Percentiles rank a stretch among this genome's conserved stretches.
phyloP scores from a whole-genome alignment of 2,329 filamentous ascomycete genomes.

The Endocalyx cinctus region DNA sequence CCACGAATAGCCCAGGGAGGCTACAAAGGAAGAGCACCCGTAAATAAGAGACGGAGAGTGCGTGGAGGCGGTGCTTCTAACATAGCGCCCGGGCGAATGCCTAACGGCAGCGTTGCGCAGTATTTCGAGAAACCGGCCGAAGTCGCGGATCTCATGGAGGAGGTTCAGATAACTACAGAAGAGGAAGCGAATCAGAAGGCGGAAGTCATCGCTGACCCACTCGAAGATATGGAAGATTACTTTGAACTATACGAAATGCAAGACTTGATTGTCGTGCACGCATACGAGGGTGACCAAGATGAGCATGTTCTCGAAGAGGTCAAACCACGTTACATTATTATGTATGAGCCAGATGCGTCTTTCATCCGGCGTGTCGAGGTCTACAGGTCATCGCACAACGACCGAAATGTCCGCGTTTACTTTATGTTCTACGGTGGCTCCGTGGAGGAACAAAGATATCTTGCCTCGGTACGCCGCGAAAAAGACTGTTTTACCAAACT shows the following conservation, averaged over 20 bases:
- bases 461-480: slow-evolving; percentile 84
- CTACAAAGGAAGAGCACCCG: slow-evolving; percentile 60
- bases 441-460: slow-evolving; percentile 91
- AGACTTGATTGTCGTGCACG: slow-evolving; percentile 82
- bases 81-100: slow-evolving; percentile 55
- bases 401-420: slow-evolving; percentile 85
- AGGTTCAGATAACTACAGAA: slow-evolving; percentile 77
- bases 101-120: slow-evolving; percentile 69
- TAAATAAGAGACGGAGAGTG: slow-evolving; percentile 81
- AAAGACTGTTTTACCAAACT: slow-evolving; percentile 94
- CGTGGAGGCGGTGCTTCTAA: slow-evolving; percentile 69
- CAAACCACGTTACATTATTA: slow-evolving; percentile 90
- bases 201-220: slow-evolving; percentile 68
- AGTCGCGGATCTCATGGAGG: slow-evolving; percentile 75
- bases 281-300: slow-evolving; percentile 93
- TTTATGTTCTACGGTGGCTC: slow-evolving; percentile 95
- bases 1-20: slow-evolving; percentile 42
- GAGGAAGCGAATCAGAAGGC: slow-evolving; percentile 71
- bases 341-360: slow-evolving; percentile 94
- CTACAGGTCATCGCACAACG: slow-evolving; percentile 89
- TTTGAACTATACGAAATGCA: slow-evolving; percentile 90
- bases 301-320: slow-evolving; percentile 95
- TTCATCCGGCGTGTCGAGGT: slow-evolving; percentile 95
- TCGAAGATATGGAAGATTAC: slow-evolving; percentile 88
- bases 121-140: slow-evolving; percentile 80